phyloP scores from a whole-genome alignment of 176 grass and related monocot species.

The Chloris gayana region DNA sequence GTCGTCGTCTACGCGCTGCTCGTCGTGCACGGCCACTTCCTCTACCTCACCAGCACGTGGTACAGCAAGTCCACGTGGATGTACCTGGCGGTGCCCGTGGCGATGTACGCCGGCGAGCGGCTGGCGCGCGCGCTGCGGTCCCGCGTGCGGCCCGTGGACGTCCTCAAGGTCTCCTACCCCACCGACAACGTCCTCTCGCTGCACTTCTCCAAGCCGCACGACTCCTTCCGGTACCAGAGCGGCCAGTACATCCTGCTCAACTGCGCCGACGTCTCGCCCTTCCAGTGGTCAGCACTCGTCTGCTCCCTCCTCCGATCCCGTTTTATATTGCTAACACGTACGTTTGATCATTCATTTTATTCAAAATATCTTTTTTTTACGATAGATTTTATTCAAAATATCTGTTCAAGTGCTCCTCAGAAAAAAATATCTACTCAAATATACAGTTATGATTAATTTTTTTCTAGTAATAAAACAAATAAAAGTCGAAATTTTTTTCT shows the following conservation, averaged over 20 bases:
- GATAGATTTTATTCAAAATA: too few species aligned
- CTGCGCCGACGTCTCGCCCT: conserved; percentile 87
- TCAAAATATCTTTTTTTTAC: too few species aligned
- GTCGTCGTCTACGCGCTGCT: conserved; percentile 87
- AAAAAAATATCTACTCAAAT: too few species aligned
- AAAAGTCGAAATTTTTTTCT: background rate
- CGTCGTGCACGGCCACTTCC: conserved; percentile 73
- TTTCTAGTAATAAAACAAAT: too few species aligned
- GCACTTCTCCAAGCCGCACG: conserved; percentile 84
- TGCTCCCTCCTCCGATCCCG: too few species aligned
- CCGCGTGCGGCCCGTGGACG: conserved; percentile 79
- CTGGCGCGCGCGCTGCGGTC: conserved; percentile 66
- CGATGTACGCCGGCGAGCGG: conserved; percentile 67
- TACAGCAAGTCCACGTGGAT: conserved; percentile 96
- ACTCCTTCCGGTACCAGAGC: conserved; percentile 68
- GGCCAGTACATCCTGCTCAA: conserved; percentile 96
- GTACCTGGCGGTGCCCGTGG: conserved; percentile 74
- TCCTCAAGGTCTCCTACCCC: conserved; percentile 87
- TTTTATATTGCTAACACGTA: too few species aligned
- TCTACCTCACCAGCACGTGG: conserved; percentile 78
- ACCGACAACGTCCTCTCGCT: conserved; percentile 68
- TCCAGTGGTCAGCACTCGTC: conserved; percentile 59
- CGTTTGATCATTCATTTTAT: too few species aligned
- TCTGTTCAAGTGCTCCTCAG: too few species aligned
- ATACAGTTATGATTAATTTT: too few species aligned